Conservation (phyloP, 1,284 basidiomycete species). For the Hypsizygus ulmarius region DNA sequence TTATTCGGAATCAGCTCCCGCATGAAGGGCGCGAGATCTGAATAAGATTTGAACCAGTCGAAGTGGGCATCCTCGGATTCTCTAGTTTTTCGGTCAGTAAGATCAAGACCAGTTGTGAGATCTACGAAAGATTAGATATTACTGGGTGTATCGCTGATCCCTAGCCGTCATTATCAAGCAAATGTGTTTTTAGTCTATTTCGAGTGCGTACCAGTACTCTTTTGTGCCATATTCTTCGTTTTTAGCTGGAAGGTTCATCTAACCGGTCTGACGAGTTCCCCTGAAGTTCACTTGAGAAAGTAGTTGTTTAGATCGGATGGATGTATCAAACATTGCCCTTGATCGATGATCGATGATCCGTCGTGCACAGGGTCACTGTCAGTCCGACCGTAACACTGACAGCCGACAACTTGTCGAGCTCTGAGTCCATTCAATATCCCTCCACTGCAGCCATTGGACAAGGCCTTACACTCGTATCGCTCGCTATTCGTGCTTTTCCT, state of each 20-base stretch:
- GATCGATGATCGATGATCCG: background rate
- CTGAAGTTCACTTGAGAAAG: background rate
- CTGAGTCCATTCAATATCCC: no score
- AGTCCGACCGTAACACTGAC: no score
- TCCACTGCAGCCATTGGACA: no score
- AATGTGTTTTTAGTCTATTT: background rate
- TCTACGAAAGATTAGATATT: slow-evolving; percentile 9
- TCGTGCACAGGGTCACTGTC: background rate
- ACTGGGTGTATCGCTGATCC: slow-evolving; percentile 74
- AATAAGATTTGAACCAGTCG: slow-evolving; percentile 85
- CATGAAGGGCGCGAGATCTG: slow-evolving; percentile 60
- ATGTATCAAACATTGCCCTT: background rate
- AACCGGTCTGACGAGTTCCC: no score
- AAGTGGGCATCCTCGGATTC: slow-evolving; percentile 67
- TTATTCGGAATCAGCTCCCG: slow-evolving; percentile 64
- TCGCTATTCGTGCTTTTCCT: no score
- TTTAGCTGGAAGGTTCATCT: slow-evolving; percentile 52
- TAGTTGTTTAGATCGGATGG: background rate
- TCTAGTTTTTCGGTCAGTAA: slow-evolving; percentile 33
- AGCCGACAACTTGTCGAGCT: no score
- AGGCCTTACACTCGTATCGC: no score
- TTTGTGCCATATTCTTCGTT: slow-evolving; percentile 77
- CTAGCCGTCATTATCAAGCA: slow-evolving; percentile 26
- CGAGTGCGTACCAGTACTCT: slow-evolving; percentile 67
- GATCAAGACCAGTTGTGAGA: slow-evolving; percentile 1